A percentile compares a stretch with the other conserved stretches of the same genome.
Evolutionary conservation across 805 yeast genomes (phyloP).

Genomic region (Clavispora fructus): DNA sequence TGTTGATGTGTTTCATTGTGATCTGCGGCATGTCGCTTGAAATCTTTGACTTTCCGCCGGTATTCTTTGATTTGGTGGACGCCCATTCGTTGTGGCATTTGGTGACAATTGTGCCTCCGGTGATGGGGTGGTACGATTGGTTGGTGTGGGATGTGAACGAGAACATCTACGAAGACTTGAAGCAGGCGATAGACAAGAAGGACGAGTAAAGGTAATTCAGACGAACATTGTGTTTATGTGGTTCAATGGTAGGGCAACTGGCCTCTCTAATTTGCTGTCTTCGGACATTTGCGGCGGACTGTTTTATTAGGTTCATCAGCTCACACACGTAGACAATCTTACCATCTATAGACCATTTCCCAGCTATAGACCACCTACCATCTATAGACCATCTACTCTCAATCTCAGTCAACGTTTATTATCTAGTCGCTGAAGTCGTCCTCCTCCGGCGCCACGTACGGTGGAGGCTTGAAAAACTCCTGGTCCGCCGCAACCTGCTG

Average conservation of each 20-base stretch:
- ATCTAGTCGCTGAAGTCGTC: slow-evolving; percentile 17
- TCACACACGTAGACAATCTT: too few species aligned
- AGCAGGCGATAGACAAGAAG: slow-evolving; percentile 4
- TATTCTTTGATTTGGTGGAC: slow-evolving; percentile 13
- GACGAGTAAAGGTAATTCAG: slow-evolving; percentile 2
- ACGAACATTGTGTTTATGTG: background rate
- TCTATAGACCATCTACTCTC: too few species aligned
- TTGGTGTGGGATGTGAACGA: slow-evolving; percentile 38
- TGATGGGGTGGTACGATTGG: slow-evolving; percentile 43
- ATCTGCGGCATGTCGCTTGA: slow-evolving; percentile 82
- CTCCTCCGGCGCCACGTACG: slow-evolving; percentile 48
- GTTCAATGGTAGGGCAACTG: too few species aligned
- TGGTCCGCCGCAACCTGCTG: slow-evolving; percentile 44
- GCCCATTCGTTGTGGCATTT: slow-evolving; percentile 19
- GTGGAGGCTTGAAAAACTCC: slow-evolving; percentile 68
- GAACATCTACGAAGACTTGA: slow-evolving; percentile 17
- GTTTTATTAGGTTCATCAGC: too few species aligned
- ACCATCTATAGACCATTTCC: too few species aligned
- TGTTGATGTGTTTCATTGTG: slow-evolving; percentile 38
- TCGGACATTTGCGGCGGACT: too few species aligned
- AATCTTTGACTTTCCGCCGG: slow-evolving; percentile 68
- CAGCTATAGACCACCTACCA: too few species aligned
- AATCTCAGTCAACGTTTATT: background rate
- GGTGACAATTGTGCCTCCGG: slow-evolving; percentile 32
- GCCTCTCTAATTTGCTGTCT: too few species aligned